phyloP scores from a whole-genome alignment of 768 basidiomycete genomes.

The Saitozyma podzolica region DNA sequence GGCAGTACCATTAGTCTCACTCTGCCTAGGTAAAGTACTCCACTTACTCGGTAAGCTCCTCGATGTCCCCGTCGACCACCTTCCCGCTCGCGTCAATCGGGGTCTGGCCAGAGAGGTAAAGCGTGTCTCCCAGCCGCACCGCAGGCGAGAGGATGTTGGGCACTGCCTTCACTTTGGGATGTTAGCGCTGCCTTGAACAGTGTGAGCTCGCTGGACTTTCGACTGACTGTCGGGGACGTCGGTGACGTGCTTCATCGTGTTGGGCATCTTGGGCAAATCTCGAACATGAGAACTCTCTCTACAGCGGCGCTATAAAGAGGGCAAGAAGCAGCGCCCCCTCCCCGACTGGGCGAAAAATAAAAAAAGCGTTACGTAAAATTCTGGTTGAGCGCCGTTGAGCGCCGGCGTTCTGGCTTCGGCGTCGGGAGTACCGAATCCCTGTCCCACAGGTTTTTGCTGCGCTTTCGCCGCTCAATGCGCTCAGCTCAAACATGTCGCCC shows the following conservation, averaged over 20 bases:
- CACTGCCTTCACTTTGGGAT: slow-evolving; percentile 16
- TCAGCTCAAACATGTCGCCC: too few species aligned
- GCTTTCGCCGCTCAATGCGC: too few species aligned
- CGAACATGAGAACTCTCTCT: too few species aligned
- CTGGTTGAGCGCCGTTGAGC: too few species aligned
- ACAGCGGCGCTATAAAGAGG: too few species aligned
- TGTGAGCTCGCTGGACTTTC: background rate
- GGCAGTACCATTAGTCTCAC: background rate
- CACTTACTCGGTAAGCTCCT: slow-evolving; percentile 11
- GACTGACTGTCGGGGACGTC: slow-evolving; percentile 15
- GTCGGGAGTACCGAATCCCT: too few species aligned
- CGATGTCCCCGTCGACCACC: slow-evolving; percentile 11
- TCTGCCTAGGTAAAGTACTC: background rate
- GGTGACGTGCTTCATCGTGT: slow-evolving; percentile 5
- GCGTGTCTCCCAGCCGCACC: slow-evolving; percentile 10
- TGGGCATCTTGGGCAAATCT: background rate
- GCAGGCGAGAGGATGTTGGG: slow-evolving; percentile 13
- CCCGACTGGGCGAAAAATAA: too few species aligned
- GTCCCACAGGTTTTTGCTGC: too few species aligned
- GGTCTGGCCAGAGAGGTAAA: slow-evolving; percentile 11
- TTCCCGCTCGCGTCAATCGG: slow-evolving; percentile 11
- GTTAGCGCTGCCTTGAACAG: too few species aligned
- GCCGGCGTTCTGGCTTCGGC: too few species aligned
- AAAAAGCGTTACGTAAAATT: too few species aligned
- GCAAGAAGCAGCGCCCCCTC: too few species aligned